These are phyloP conservation scores for Teratosphaeria nubilosa DNA, from an alignment of 2,329 filamentous ascomycete genomes.

Conservation along the genomic window DNA sequence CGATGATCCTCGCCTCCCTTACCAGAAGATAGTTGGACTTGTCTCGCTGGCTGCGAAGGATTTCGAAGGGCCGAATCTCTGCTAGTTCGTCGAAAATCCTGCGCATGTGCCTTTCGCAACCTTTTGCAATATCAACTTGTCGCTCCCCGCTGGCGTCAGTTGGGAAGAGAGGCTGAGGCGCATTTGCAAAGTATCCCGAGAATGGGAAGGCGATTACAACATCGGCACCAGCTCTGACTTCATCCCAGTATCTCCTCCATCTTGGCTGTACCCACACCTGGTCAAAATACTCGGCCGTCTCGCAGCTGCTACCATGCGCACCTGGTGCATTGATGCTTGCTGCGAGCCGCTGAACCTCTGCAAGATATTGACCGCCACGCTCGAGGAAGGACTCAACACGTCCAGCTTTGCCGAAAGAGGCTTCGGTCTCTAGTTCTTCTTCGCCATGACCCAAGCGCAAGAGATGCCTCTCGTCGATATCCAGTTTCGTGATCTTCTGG, in stretches of 20 bases:
- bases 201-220: conserved; percentile 76
- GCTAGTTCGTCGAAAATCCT: conserved; percentile 88
- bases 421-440: conserved; percentile 78
- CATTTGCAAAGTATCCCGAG: conserved; percentile 73
- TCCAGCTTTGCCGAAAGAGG: conserved; percentile 86
- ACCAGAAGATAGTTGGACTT: conserved; percentile 93
- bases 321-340: conserved; percentile 77
- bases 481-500: conserved; percentile 90
- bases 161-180: conserved; percentile 77
- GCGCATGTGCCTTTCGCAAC: conserved; percentile 79
- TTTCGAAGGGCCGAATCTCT: conserved; percentile 90
- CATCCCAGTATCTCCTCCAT: conserved; percentile 76
- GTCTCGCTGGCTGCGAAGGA: conserved; percentile 76
- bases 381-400: conserved; percentile 92
- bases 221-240: conserved; percentile 45
- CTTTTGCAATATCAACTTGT: conserved; percentile 65
- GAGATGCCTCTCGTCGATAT: conserved; percentile 91
- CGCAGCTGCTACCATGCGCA: conserved; percentile 90
- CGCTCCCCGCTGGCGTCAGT: conserved; percentile 52
- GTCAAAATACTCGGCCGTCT: conserved; percentile 96
- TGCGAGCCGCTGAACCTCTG: conserved; percentile 78
- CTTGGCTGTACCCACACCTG: conserved; percentile 79
- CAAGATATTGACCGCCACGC: conserved; percentile 66
- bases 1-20: conserved; percentile 93
- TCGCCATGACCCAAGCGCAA: conserved; percentile 89